Evolutionary conservation across 192 early-diverging fungal genomes (phyloP), one percentile per base, ranked within the genome.

Genomic region (Podila horticola): DNA sequence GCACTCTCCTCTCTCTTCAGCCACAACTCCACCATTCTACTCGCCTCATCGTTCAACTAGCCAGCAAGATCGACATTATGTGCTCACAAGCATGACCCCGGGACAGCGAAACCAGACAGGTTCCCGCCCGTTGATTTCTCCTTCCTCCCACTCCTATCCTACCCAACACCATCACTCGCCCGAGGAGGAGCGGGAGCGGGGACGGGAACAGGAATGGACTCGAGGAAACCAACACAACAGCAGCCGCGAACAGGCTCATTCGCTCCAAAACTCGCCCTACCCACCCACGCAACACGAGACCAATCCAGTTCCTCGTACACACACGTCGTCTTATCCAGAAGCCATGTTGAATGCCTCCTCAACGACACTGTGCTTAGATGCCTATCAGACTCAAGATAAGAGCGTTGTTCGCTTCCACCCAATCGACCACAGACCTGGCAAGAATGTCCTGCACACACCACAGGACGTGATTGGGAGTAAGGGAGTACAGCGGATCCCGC

Each of bases 31-130:
- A 22, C 52, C 52, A 26, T 55, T 24, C 24, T 26, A n/a, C 24
- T 55, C 52, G 24, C 52, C 52, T 24, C 52, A 22, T 26, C 52
- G 24, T 17, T 26, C 50, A 52, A n/a, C 22, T 8, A 22, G 52
- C 52, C 52, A 52, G 50, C 50, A 55, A 26, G 52, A 55, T n/a
- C 52, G 52, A 19, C 52, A 55, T 22, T 55, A 55, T 26, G 52
- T 55, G 20, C 52, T 55, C n/a, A 55, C 52, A 55, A 55, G 52
- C 24, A 26, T 55, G n/a, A 55, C 52, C 17, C 52, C 52, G 52
- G 52, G 52, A 55, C 52, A 26, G 52, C n/a, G 24, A 26, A 55
- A 10, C 24, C 52, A 55, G 19, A n/a, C 19, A 17, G n/a, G n/a
- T 22, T 26, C 24, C 24, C 52, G 9, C 9, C 22, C 52, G 7